Base-by-base conservation (phyloP, 140 eudicot species). In the Oenanthe javanica region DNA sequence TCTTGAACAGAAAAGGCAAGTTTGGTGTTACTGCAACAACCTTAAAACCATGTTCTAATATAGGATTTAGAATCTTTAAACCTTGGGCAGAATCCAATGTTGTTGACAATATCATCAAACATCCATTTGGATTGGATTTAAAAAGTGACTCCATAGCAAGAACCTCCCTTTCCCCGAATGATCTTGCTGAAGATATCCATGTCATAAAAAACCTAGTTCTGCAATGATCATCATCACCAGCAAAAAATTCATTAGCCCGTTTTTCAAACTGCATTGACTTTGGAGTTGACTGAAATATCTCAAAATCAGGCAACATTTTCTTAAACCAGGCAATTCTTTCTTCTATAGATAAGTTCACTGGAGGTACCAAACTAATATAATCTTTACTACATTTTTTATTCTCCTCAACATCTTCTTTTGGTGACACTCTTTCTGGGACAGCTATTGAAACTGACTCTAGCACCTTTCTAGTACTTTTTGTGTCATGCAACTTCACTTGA, bases 171-270 rank as follows among this genome's bases (percentile, higher is more conserved):
- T 75, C 79, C 0, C 92, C 91, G 63, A 92, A 92, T 1, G 80
- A 71, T 4, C 80, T 82, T 2, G 81, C 82, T 0, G 91, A 85
- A 12, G 95, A 83, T 6, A 95, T 88, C 99, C 99, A 95, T 21
- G 97, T 95, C 91, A 92, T 90, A 81, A 95, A 95, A 72, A 92
- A 86, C 36, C 78, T 83, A 38, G 84, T 63, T 55, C 80, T 19
- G 79, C 99, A 95, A 1, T 76, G 47, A 54, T 45, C 55, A 1
- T 73, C 25, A 46, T 38, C 67, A 9, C 47, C 81, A 18, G 50
- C 27, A 25, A 89, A 79, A 75, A 91, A 93, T 0, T 85, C 82
- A 7, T 61, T 14, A 2, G 86, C 89, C n/a, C 86, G 80, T 1
- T 36, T 52, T n/a, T 91, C 85, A 69, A 93, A 93, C 38, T 80